Conservation (phyloP, 768 basidiomycete species). For the Lactarius psammicola region DNA sequence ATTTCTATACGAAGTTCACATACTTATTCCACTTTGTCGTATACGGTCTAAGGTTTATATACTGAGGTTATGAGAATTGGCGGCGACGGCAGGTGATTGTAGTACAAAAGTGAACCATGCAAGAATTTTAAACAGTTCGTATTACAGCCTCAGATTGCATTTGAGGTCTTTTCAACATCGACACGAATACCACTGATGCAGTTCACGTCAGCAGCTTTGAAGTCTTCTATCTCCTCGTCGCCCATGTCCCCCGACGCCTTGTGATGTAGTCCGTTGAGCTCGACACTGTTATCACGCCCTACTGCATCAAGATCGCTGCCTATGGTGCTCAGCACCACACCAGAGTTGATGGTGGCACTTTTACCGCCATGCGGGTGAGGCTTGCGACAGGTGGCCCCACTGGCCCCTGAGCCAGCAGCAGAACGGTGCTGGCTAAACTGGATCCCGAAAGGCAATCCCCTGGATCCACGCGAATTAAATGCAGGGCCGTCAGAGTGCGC, state of each 20-base stretch:
- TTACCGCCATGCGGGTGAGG: conserved; percentile 19
- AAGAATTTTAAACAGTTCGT: background rate
- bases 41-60: background rate
- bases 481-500: conserved; percentile 50
- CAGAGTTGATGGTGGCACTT: conserved; percentile 22
- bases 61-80: background rate
- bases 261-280: conserved; percentile 30
- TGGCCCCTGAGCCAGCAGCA: conserved; percentile 20
- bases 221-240: conserved; percentile 32
- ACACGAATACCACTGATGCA: conserved; percentile 49
- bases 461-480: conserved; percentile 24
- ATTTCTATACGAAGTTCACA: background rate
- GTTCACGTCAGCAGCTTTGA: conserved; percentile 28
- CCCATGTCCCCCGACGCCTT: conserved; percentile 37
- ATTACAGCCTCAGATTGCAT: conserved; percentile 41
- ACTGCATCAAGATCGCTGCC: conserved; percentile 25
- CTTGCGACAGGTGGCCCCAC: conserved; percentile 11
- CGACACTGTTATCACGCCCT: conserved; percentile 22
- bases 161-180: conserved; percentile 59
- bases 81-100: background rate
- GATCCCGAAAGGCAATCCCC: conserved; percentile 25
- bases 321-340: conserved; percentile 26
- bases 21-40: background rate
- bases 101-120: conserved; percentile 11
- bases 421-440: conserved; percentile 29